Evolutionary conservation across 345 rosid species (phyloP), one percentile per base, ranked within the genome.

Genomic region (Erysimum cheiranthoides): DNA sequence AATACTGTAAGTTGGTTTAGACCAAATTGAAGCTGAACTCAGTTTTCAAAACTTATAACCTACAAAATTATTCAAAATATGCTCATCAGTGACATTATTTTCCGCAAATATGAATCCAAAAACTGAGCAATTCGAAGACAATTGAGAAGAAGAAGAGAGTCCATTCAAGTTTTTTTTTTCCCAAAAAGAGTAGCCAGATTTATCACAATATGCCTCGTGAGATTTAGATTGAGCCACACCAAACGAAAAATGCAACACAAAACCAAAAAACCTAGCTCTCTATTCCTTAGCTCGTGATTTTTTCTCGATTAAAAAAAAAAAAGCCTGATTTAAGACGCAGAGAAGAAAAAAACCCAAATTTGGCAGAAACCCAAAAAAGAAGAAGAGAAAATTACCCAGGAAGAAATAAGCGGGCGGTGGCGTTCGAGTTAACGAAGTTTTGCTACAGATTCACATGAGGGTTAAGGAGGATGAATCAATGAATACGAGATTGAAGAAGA

Each of bases 381-480:
- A 3, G 1, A 0, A 51, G 4, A 62, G 2, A 1, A 31, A 4
- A 61, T 2, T 56, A 53, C 72, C 31, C 46, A 2, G 61, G 6
- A 32, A 59, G 53, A 39, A 68, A 30, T 17, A 17, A 4, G 5
- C 52, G 68, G 78, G 62, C 68, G 16, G 38, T 52, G 69, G 14
- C 13, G 79, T 63, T 68, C 36, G 61, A 49, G 73, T 21, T 30
- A 9, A 46, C 1, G 52, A 58, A 61, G 67, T 39, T 18, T 58
- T 36, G 47, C 17, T 60, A 59, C 47, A 45, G 71, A 70, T 70
- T 62, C 66, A 28, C 27, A 70, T 63, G 75, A 63, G 35, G 25
- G 25, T 21, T 21, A 21, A 21, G 25, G 52, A 17, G 0, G 42
- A 73, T 8, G 61, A 61, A 49, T 46, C 17, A 25, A 58, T 8